These are phyloP conservation scores for Thermochaetoides thermophila DNA, from an alignment of 495 filamentous ascomycete genomes.

Conservation along the genomic window DNA sequence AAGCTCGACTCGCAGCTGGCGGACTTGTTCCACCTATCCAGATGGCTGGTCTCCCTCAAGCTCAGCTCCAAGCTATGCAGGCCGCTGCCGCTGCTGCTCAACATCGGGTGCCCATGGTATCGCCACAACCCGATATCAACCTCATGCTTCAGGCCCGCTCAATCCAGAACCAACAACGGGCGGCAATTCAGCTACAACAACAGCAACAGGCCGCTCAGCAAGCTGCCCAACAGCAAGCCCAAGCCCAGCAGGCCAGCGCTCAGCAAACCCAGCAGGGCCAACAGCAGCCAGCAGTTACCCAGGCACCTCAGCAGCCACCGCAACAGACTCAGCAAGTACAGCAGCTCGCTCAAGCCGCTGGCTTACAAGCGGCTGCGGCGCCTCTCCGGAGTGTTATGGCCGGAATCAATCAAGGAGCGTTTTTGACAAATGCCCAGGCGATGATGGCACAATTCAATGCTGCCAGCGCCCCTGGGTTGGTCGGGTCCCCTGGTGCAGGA, in stretches of 20 bases:
- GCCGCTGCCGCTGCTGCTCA: too few relatives aligned
- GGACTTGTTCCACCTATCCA: constrained; percentile 42
- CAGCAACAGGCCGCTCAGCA: too few relatives aligned
- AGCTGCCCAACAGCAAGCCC: constrained; percentile 26
- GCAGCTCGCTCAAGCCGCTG: constrained; percentile 23
- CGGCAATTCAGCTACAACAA: constrained; percentile 46
- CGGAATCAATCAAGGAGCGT: constrained; percentile 35
- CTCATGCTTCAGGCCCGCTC: constrained; percentile 42
- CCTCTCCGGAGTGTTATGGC: constrained; percentile 35
- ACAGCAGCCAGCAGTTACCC: constrained; percentile 15
- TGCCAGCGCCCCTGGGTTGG: constrained; percentile 24
- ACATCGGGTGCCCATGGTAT: constrained; percentile 49
- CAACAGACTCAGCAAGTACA: constrained; percentile 15
- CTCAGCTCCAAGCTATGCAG: constrained; percentile 49
- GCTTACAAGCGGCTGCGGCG: constrained; percentile 23
- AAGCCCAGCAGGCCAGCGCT: constrained; percentile 21
- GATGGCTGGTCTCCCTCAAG: constrained; percentile 56
- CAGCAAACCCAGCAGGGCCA: constrained; percentile 22
- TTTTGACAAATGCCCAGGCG: constrained; percentile 28
- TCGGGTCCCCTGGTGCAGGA: constrained; percentile 22
- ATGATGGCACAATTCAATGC: constrained; percentile 30
- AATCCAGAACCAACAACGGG: constrained; percentile 49
- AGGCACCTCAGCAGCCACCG: constrained; percentile 12
- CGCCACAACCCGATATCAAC: constrained; percentile 42
- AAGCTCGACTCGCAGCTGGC: constrained; percentile 26